Percentiles rank a stretch among this genome's conserved stretches.
These are phyloP conservation scores for Fusarium ramigenum DNA, from an alignment of 2,329 filamentous ascomycete genomes.

Conservation along the genomic window DNA sequence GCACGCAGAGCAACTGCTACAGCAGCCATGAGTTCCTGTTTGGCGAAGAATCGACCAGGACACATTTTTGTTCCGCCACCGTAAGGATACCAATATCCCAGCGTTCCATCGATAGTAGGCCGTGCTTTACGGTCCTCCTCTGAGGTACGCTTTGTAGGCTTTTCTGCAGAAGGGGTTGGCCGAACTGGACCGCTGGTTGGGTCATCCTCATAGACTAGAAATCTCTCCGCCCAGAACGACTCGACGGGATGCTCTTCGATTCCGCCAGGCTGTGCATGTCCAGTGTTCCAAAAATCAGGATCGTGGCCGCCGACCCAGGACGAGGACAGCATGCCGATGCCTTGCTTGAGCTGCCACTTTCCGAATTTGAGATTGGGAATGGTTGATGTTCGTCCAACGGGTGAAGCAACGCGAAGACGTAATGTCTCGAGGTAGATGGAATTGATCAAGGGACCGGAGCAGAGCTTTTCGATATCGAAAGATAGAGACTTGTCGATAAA, in stretches of 20 bases:
- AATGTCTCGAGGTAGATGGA: slow-evolving; percentile 50
- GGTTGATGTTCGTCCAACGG: slow-evolving; percentile 33
- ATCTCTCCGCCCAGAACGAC: slow-evolving; percentile 39
- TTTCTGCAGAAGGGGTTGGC: accelerated
- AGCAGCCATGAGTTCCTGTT: slow-evolving; percentile 46
- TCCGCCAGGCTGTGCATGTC: background rate
- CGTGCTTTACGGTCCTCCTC: slow-evolving; percentile 17
- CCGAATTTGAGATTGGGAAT: slow-evolving; percentile 34
- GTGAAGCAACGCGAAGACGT: slow-evolving; percentile 39
- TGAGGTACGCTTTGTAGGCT: background rate
- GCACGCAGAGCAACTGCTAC: slow-evolving; percentile 44
- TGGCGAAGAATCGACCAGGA: slow-evolving; percentile 50
- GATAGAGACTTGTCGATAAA: slow-evolving; percentile 10
- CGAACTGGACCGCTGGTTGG: slow-evolving; percentile 30
- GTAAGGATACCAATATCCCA: slow-evolving; percentile 48
- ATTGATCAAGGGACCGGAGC: slow-evolving; percentile 43
- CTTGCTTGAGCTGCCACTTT: slow-evolving; percentile 28
- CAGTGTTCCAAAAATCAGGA: slow-evolving; percentile 33
- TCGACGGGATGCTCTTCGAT: slow-evolving; percentile 20
- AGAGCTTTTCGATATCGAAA: slow-evolving; percentile 34
- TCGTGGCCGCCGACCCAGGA: slow-evolving; percentile 25
- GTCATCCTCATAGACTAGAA: slow-evolving; percentile 31
- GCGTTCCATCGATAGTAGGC: slow-evolving; percentile 31
- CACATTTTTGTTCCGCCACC: slow-evolving; percentile 48
- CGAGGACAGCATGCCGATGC: slow-evolving; percentile 24